phyloP scores from a whole-genome alignment of 2,329 filamentous ascomycete genomes.

The Phaeosphaeria sp. region DNA sequence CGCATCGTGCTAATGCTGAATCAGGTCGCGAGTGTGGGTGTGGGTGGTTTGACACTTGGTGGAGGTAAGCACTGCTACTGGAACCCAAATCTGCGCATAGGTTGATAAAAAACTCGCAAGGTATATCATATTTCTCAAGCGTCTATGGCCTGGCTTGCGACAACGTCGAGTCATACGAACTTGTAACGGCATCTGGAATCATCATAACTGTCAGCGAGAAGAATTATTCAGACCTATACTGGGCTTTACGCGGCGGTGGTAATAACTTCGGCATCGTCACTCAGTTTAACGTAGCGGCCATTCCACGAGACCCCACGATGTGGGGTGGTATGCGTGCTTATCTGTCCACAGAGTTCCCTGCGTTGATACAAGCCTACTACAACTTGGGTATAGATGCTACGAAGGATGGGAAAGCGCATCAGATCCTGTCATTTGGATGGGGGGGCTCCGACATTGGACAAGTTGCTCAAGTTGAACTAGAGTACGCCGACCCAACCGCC shows the following conservation, averaged over 20 bases:
- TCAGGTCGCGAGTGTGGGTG: slow-evolving; percentile 25
- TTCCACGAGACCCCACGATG: slow-evolving; percentile 28
- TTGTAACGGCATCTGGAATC: slow-evolving; percentile 28
- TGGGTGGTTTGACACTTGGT: slow-evolving; percentile 30
- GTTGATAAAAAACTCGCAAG: background rate
- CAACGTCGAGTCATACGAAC: slow-evolving; percentile 45
- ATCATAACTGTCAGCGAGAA: slow-evolving; percentile 23
- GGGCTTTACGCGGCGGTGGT: slow-evolving; percentile 45
- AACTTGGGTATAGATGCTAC: slow-evolving; percentile 31
- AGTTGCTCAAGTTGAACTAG: slow-evolving; percentile 27
- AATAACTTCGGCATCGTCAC: slow-evolving; percentile 47
- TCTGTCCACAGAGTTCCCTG: slow-evolving; percentile 18
- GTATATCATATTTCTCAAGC: slow-evolving; percentile 36
- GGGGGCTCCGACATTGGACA: slow-evolving; percentile 4
- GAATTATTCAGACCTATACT: slow-evolving; percentile 49
- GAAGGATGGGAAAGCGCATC: slow-evolving; percentile 31
- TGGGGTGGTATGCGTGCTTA: slow-evolving; percentile 33
- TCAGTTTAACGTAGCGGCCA: slow-evolving; percentile 29
- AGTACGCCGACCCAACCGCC: slow-evolving; percentile 30
- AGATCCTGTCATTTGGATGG: slow-evolving; percentile 34
- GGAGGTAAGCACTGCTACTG: slow-evolving; percentile 17
- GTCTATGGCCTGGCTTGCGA: slow-evolving; percentile 35
- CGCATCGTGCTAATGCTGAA: background rate
- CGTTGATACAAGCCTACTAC: slow-evolving; percentile 30
- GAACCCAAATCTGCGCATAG: too few species aligned